Base-by-base conservation (phyloP, 148 eudicot genomes). In the Rhododendron griersonianum region DNA sequence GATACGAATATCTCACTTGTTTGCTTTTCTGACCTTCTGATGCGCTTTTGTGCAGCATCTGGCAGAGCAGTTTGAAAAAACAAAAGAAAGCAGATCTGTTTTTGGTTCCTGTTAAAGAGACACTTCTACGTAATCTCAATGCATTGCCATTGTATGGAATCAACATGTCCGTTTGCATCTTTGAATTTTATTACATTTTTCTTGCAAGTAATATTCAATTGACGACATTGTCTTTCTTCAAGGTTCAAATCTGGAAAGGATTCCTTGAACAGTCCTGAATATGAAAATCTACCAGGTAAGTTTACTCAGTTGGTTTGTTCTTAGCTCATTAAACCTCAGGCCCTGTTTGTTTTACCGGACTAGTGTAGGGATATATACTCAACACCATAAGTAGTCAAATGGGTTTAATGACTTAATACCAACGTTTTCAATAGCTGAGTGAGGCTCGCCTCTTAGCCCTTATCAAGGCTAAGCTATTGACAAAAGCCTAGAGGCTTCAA, bases 201-300 rank as follows among this genome's bases (percentile, higher is more conserved):
- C 39, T 71, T 35, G 4, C 7, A 2, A n/a, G 1, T 11, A 11
- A 86, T 57, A 18, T 61, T 44, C 14, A 57, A 18, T 11, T 75
- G 21, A 73, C 15, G 45, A 16, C 69, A n/a, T 74, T 89, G 15
- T 75, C 81, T 84, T 87, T 69, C 82, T 81, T 92, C 83, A 89
- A 95, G 98, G 94, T 87, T 90, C 85, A 88, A 84, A 65, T 23
- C 78, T 83, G 88, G 87, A 47, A 77, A 83, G 39, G 90, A 85
- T 67, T 86, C 87, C n/a, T 84, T 30, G 71, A 59, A 67, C 15
- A 85, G 41, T 81, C 78, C 80, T 86, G 86, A 59, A 83, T 85
- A 84, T 89, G 73, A 45, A 78, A 89, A 91, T 91, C 83, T 87
- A 75, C 88, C 89, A 87, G 81, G 98, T 96, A 81, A 89, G 95